Conservation (phyloP, 2,329 filamentous ascomycete species). For the Ophiostoma tasmaniense region DNA sequence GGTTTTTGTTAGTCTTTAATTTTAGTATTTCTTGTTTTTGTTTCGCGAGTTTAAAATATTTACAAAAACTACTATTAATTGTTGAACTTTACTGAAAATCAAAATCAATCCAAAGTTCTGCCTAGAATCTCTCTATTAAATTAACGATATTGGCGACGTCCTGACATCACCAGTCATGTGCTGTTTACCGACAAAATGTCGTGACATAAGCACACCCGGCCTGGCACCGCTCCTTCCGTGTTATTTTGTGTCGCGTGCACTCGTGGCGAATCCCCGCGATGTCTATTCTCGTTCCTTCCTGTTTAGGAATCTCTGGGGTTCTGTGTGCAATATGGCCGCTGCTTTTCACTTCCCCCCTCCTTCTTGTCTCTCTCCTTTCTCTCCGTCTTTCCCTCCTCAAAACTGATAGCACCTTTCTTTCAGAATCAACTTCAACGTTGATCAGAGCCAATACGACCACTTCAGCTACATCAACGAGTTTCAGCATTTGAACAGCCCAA, state of each 20-base stretch:
- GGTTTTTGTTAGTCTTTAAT: no score
- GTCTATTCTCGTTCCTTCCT: neutral
- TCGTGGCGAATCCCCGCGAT: neutral
- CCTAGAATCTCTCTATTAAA: no score
- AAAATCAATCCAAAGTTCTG: no score
- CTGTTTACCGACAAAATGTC: neutral
- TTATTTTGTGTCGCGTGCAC: neutral
- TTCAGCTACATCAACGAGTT: neutral
- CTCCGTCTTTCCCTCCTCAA: neutral
- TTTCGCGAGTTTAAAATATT: no score
- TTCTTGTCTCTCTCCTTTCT: neutral
- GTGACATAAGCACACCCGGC: neutral
- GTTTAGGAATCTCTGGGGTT: neutral
- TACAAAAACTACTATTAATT: no score
- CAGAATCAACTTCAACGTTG: neutral
- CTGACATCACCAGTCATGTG: no score
- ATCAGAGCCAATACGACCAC: neutral
- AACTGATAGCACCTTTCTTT: neutral
- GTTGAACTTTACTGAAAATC: no score
- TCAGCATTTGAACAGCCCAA: neutral
- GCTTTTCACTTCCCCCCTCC: no score
- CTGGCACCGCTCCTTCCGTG: neutral
- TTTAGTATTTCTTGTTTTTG: no score
- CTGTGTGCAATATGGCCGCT: neutral
- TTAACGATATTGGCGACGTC: no score